Base-by-base conservation (phyloP, 2,329 filamentous ascomycete genomes). In the Botrytis squamosa region DNA sequence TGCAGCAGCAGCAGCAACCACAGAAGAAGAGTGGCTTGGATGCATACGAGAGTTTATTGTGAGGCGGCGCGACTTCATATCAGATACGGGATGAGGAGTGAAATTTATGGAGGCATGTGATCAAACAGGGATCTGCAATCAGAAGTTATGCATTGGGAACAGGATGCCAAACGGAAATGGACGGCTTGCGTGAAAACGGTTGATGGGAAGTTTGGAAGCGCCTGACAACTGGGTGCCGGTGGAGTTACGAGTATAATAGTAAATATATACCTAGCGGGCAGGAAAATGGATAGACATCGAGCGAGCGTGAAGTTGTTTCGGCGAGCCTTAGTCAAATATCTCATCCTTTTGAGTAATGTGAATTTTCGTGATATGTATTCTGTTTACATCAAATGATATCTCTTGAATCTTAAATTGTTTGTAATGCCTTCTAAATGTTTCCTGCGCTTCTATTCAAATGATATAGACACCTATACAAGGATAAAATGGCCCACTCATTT, bases 11-110 rank as follows among this genome's bases (percentile, higher is more conserved):
- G 16, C 74, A 74, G 42, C 75, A 74, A 52, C 38, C 71, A 29
- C 81, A 83, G 46, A 81, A 83, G 74, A 84, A 83, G 74, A 79
- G 77, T 22, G 87, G 86, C 2, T 78, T 89, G 74, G 87, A 88
- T 80, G 87, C 86, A 75, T 89, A 86, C 78, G 86, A 88, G 77
- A 89, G 87, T 80, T 82, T 89, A 75, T 78, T 89, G 74, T 89
- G 68, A 78, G 81, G 52, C 29, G 14, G 49, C 10, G 49, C 16
- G 25, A 52, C 49, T 52, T n/a, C 22, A n/a, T 52, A 14, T n/a
- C 22, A 10, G 4, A 16, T 16, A 18, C 3, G 62, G 22, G 18
- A 16, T 10, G 36, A 36, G 18, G 25, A 20, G 25, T n/a, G 29
- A 12, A n/a, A 14, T 38, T 14, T 22, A 16, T 7, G 38, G 49